These are phyloP conservation scores for Chaetothyriales sp. DNA, from an alignment of 2,329 filamentous ascomycete species.

Conservation along the genomic window DNA sequence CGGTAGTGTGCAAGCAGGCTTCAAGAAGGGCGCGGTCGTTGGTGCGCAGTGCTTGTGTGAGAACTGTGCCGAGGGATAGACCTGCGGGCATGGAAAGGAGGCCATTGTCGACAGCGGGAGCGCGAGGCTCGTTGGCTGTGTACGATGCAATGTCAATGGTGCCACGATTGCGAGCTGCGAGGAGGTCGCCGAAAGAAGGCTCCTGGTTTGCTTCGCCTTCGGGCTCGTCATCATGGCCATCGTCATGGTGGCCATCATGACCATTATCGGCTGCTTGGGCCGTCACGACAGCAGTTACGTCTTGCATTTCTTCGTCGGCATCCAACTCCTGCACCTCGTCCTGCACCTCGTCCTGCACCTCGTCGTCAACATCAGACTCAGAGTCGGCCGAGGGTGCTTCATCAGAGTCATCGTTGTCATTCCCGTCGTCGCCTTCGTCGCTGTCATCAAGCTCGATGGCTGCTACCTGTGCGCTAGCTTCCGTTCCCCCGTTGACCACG, in stretches of 20 bases:
- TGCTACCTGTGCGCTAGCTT: constrained; percentile 26
- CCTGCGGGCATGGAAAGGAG: constrained; percentile 51
- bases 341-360: constrained; percentile 9
- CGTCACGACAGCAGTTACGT: constrained; percentile 14
- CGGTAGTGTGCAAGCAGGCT: constrained; percentile 72
- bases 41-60: constrained; percentile 81
- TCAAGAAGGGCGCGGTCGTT: constrained; percentile 84
- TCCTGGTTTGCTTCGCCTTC: constrained; percentile 34
- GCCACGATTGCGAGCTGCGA: constrained; percentile 42
- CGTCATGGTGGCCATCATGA: constrained; percentile 15
- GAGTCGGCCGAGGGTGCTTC: constrained; percentile 6
- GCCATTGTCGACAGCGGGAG: constrained; percentile 25
- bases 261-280: constrained; percentile 21
- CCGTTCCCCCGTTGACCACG: constrained; percentile 30
- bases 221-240: constrained; percentile 18
- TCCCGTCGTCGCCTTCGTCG: constrained; percentile 19
- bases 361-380: constrained; percentile 17
- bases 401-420: constrained; percentile 12
- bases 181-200: constrained; percentile 76
- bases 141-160: constrained; percentile 31
- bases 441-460: constrained; percentile 37
- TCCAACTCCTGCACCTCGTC: constrained; percentile 14
- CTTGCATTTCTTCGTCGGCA: constrained; percentile 25
- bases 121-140: constrained; percentile 22
- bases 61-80: constrained; percentile 78